These are phyloP conservation scores for Barnettozyma californica DNA, from an alignment of 805 yeast genomes.

Conservation along the genomic window DNA sequence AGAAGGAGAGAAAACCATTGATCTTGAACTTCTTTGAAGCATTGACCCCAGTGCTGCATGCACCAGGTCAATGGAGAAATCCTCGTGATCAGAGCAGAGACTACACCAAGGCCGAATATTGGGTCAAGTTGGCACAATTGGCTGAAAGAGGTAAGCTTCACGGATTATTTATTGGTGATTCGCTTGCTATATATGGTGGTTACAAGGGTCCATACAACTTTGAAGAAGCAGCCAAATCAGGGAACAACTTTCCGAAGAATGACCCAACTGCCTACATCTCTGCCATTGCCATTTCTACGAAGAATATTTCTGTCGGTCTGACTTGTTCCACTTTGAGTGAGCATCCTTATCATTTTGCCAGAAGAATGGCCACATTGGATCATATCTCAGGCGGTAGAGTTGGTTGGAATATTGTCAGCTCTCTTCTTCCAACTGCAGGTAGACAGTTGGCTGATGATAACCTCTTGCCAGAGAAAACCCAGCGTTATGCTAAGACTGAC, in stretches of 20 bases:
- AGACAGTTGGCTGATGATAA: conserved; percentile 36
- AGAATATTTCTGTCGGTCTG: conserved; percentile 36
- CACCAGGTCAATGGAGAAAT: conserved; percentile 26
- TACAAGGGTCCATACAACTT: conserved; percentile 36
- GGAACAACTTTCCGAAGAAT: conserved; percentile 32
- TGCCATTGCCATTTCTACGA: conserved; percentile 40
- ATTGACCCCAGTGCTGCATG: conserved; percentile 23
- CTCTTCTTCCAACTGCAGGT: conserved; percentile 40
- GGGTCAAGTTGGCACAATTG: conserved; percentile 36
- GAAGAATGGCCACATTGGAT: conserved; percentile 42
- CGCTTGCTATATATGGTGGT: conserved; percentile 36
- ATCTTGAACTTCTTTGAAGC: conserved; percentile 24
- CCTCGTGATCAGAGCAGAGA: conserved; percentile 23
- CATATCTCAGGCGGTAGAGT: conserved; percentile 42
- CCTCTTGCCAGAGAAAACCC: conserved; percentile 35
- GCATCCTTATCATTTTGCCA: conserved; percentile 40
- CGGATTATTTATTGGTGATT: conserved; percentile 37
- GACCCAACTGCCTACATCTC: conserved; percentile 36
- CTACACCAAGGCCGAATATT: conserved; percentile 29
- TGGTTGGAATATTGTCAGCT: conserved; percentile 46
- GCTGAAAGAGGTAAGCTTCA: conserved; percentile 38
- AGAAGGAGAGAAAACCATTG: conserved; percentile 11
- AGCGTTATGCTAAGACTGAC: conserved; percentile 39
- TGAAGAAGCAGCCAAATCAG: conserved; percentile 31
- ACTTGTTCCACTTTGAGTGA: conserved; percentile 43